A percentile compares a stretch with the other conserved stretches of the same genome.
phyloP scores from a whole-genome alignment of 2,329 filamentous ascomycete genomes.

The Bipolaris gigantea region DNA sequence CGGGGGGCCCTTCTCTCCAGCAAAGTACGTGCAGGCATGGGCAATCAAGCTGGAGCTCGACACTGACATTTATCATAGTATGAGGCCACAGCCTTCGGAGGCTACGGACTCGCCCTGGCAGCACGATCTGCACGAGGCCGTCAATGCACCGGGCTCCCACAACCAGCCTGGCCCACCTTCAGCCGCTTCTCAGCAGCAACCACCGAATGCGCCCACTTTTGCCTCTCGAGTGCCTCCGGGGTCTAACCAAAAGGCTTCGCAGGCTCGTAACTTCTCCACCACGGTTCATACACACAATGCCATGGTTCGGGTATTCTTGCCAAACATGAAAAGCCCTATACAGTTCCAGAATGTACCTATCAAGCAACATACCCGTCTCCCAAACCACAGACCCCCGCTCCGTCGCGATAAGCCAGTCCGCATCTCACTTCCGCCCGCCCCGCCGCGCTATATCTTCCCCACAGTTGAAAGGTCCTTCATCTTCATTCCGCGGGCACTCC shows the following conservation, averaged over 20 bases:
- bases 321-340: conserved; percentile 71
- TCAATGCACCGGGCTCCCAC: conserved; percentile 48
- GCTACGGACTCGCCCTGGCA: conserved; percentile 78
- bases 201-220: conserved; percentile 23
- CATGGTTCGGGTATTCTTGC: conserved; percentile 78
- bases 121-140: conserved; percentile 87
- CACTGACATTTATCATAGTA: conserved; percentile 43
- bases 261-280: conserved; percentile 65
- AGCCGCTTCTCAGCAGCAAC: conserved; percentile 20
- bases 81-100: conserved; percentile 48
- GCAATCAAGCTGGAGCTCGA: neutral
- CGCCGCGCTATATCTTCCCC: conserved; percentile 87
- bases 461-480: conserved; percentile 91
- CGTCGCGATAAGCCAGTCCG: conserved; percentile 95
- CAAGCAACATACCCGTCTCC: conserved; percentile 90
- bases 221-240: conserved; percentile 25
- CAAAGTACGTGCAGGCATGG: conserved; percentile 57
- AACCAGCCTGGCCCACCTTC: conserved; percentile 22
- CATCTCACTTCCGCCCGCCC: conserved; percentile 79
- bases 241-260: conserved; percentile 38
- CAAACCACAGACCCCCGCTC: conserved; percentile 90
- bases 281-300: conserved; percentile 83
- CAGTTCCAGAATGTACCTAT: conserved; percentile 75
- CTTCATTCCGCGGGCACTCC: conserved; percentile 91
- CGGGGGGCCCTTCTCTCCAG: conserved; percentile 58